Evolutionary conservation across 176 grass and related monocot genomes (phyloP).

Genomic region (Eragrostis curvula): DNA sequence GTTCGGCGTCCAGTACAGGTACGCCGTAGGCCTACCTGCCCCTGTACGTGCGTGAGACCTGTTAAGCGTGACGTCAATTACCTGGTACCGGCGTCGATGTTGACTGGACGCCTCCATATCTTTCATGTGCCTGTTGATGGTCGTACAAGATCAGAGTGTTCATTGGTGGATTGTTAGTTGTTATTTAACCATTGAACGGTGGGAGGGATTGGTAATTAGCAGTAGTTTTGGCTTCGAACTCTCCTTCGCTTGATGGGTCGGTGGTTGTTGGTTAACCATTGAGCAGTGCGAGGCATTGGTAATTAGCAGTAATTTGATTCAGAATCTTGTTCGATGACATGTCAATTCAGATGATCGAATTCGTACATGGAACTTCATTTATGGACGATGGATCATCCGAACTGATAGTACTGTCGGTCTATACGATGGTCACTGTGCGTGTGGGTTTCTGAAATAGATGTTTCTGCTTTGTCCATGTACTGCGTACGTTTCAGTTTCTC

Average conservation of each 20-base stretch:
- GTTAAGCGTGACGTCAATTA: background rate
- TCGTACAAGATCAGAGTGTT: background rate
- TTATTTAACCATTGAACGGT: background rate
- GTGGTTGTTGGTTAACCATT: too few species aligned
- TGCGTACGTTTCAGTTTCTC: background rate
- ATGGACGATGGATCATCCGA: background rate
- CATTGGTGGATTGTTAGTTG: background rate
- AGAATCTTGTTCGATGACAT: background rate
- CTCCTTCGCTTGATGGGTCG: too few species aligned
- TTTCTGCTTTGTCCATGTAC: background rate
- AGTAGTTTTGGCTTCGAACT: too few species aligned
- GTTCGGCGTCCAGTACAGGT: constrained; percentile 99
- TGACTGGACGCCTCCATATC: background rate
- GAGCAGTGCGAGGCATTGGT: too few species aligned
- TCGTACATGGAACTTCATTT: background rate
- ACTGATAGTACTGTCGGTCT: background rate
- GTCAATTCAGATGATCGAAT: background rate
- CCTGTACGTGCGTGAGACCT: too few species aligned
- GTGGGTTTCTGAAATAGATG: constrained; percentile 23
- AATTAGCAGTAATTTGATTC: background rate
- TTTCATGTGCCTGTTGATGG: background rate
- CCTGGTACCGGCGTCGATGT: background rate
- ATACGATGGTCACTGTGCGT: background rate
- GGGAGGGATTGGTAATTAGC: background rate
- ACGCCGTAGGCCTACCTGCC: background rate